Evolutionary conservation across 176 grass and related monocot genomes (phyloP).

Genomic region (Musa itinerans): DNA sequence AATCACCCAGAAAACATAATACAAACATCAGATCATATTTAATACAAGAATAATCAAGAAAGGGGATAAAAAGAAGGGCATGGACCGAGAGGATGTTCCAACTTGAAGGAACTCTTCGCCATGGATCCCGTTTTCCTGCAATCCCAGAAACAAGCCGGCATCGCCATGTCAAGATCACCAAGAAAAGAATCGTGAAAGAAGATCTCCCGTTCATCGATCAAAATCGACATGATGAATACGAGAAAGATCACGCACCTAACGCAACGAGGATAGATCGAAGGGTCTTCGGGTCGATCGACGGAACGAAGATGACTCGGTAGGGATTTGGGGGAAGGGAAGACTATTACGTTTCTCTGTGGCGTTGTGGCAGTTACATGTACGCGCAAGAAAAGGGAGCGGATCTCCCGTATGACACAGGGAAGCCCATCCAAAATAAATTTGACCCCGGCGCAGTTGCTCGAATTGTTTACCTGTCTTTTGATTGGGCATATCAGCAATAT

Average conservation of each 20-base stretch:
- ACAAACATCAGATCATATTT: too few relatives aligned
- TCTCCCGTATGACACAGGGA: too few relatives aligned
- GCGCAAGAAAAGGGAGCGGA: neutral
- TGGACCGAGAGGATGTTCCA: conserved; percentile 85
- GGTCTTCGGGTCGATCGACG: neutral
- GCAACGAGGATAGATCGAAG: neutral
- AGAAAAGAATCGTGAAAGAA: neutral
- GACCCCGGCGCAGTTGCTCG: too few relatives aligned
- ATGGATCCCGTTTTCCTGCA: conserved; percentile 33
- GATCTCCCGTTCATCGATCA: neutral
- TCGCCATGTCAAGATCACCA: neutral
- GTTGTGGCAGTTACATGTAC: neutral
- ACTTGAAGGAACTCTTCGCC: conserved; percentile 74
- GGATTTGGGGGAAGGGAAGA: neutral
- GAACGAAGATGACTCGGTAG: neutral
- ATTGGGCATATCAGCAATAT: too few relatives aligned
- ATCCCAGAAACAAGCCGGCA: neutral
- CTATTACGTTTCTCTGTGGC: neutral
- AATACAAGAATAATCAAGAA: neutral
- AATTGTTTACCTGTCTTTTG: too few relatives aligned
- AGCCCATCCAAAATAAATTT: too few relatives aligned
- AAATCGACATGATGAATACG: neutral
- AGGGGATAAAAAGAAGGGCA: neutral
- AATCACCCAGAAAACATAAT: too few relatives aligned
- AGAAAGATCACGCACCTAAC: neutral